These are phyloP conservation scores for Ascochyta viciae-villosae DNA, from an alignment of 2,329 filamentous ascomycete genomes.

Conservation along the genomic window DNA sequence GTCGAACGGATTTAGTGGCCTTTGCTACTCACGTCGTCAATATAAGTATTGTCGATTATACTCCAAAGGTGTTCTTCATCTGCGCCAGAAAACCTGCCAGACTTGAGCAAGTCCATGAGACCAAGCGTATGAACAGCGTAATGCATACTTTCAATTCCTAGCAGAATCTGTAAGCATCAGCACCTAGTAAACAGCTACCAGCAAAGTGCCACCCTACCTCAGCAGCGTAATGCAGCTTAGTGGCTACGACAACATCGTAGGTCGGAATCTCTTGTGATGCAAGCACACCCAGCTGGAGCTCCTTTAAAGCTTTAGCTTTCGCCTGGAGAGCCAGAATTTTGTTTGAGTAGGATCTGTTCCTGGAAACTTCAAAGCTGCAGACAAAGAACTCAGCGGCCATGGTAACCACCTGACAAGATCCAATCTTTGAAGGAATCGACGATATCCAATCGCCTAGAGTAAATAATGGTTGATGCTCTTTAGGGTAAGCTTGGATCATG, in stretches of 20 bases:
- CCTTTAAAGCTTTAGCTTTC: background rate
- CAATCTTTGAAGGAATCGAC: slow-evolving; percentile 4
- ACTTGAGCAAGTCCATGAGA: slow-evolving; percentile 3
- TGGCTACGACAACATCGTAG: slow-evolving; percentile 1
- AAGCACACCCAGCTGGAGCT: background rate
- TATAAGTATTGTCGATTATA: slow-evolving; percentile 10
- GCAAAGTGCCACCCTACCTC: background rate
- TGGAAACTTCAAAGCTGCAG: background rate
- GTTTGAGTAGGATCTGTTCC: background rate
- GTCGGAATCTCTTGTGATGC: background rate
- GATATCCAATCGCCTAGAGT: slow-evolving; percentile 10
- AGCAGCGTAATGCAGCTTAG: slow-evolving; percentile 12
- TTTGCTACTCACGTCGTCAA: slow-evolving; percentile 6
- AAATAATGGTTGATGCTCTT: background rate
- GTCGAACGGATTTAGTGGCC: background rate
- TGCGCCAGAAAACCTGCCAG: background rate
- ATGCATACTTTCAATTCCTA: slow-evolving; percentile 4
- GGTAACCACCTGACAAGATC: slow-evolving; percentile 1
- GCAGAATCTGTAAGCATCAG: slow-evolving; percentile 1
- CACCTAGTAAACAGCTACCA: background rate
- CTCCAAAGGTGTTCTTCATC: slow-evolving; percentile 7
- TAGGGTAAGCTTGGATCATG: background rate
- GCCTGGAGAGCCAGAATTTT: background rate
- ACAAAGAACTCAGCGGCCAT: slow-evolving; percentile 8
- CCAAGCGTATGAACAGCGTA: slow-evolving; percentile 12